Evolutionary conservation across 2,329 filamentous ascomycete species (phyloP).

Genomic region (Penicillium frequentans): DNA sequence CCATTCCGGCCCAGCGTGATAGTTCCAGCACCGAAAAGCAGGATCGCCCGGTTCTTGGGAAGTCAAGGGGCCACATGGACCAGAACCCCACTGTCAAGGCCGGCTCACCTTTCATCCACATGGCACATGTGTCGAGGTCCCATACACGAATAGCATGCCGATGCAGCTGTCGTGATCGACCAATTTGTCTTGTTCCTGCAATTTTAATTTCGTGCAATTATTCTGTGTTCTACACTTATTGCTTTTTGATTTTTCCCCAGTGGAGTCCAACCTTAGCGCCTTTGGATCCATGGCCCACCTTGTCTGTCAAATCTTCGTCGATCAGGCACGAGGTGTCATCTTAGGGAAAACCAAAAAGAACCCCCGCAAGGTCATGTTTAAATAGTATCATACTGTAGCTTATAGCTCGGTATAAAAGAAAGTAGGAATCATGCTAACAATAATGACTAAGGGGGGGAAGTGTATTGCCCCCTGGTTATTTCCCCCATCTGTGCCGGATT

Average conservation of each 20-base stretch:
- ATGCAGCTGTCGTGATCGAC: conserved; percentile 5
- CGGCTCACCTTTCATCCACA: conserved; percentile 19
- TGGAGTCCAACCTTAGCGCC: conserved; percentile 5
- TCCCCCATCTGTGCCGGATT: neutral
- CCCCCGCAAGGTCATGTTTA: neutral
- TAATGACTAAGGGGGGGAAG: too few species aligned
- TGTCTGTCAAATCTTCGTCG: conserved; percentile 20
- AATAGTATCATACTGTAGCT: neutral
- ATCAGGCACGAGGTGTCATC: conserved; percentile 15
- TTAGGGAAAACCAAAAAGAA: neutral
- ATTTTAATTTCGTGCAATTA: neutral
- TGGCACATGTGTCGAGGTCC: conserved; percentile 4
- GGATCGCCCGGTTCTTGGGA: neutral
- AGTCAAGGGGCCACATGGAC: conserved; percentile 6
- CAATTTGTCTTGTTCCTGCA: conserved; percentile 5
- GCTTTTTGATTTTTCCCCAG: neutral
- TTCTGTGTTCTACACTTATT: neutral
- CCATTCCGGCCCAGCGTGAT: conserved; percentile 1
- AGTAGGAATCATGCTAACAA: neutral
- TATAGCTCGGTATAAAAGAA: neutral
- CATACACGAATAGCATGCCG: conserved; percentile 8
- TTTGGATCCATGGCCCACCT: conserved; percentile 11
- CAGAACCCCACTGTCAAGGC: conserved; percentile 8
- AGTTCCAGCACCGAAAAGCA: neutral
- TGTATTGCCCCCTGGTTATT: neutral